Evolutionary conservation across 2,329 filamentous ascomycete genomes (phyloP).

Genomic region (Orbilia blumenaviensis): DNA sequence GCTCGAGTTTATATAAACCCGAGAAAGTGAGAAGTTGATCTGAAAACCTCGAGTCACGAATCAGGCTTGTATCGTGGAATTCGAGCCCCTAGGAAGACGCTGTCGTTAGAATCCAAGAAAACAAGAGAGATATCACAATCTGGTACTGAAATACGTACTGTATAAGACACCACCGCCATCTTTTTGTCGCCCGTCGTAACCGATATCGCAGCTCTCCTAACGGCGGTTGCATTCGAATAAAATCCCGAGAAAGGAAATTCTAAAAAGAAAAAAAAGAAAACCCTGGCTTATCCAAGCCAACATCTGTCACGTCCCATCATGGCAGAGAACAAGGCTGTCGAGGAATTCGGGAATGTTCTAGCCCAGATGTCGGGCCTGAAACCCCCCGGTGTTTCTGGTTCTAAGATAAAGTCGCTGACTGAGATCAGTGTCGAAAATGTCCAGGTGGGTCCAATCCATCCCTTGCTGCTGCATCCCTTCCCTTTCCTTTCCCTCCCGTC

Average conservation of each 20-base stretch:
- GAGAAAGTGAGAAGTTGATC: conserved; percentile 49
- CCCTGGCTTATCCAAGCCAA: conserved; percentile 21
- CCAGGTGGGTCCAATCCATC: conserved; percentile 71
- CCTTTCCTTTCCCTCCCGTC: conserved; percentile 45
- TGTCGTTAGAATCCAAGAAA: neutral
- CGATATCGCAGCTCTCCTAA: conserved; percentile 26
- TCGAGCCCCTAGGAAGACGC: conserved; percentile 36
- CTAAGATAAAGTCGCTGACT: conserved; percentile 88
- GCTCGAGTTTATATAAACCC: conserved; percentile 43
- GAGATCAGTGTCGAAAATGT: conserved; percentile 86
- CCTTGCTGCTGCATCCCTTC: conserved; percentile 55
- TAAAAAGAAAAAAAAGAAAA: too few relatives aligned
- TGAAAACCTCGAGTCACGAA: conserved; percentile 39
- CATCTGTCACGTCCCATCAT: conserved; percentile 25
- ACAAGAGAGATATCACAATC: conserved; percentile 15
- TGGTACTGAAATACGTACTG: conserved; percentile 54
- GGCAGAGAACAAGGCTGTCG: conserved; percentile 53
- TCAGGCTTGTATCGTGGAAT: conserved; percentile 45
- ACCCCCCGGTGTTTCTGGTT: conserved; percentile 91
- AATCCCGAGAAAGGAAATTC: neutral
- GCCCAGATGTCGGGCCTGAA: conserved; percentile 80
- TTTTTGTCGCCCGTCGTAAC: conserved; percentile 35
- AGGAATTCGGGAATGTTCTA: conserved; percentile 49
- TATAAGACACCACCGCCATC: conserved; percentile 12
- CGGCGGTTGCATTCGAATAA: conserved; percentile 24